Evolutionary conservation across 2,329 filamentous ascomycete species (phyloP).

Genomic region (Drechslerella coelobrocha): DNA sequence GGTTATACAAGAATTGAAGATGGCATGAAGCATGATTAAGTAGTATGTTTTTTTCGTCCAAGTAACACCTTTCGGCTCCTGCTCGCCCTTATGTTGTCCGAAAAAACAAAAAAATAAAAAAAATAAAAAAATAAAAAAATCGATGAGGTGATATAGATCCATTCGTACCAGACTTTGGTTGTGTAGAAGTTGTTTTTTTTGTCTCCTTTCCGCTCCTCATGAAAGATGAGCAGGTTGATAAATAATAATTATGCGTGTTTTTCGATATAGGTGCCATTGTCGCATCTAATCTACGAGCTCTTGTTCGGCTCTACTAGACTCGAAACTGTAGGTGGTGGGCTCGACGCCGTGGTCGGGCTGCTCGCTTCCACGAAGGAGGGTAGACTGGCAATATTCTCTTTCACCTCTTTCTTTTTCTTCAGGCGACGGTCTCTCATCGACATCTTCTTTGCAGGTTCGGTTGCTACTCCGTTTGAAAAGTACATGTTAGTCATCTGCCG

Average conservation of each 20-base stretch:
- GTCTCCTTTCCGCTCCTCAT: too few relatives aligned
- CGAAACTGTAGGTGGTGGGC: constrained; percentile 6
- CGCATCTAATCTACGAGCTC: constrained; percentile 11
- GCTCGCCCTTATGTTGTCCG: too few relatives aligned
- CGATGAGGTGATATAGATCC: too few relatives aligned
- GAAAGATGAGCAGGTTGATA: too few relatives aligned
- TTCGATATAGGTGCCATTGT: not conserved
- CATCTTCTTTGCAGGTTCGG: constrained; percentile 47
- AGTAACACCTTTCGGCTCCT: too few relatives aligned
- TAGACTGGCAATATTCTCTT: constrained; percentile 26
- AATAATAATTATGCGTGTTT: too few relatives aligned
- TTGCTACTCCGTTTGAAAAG: constrained; percentile 15
- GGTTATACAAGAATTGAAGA: too few relatives aligned
- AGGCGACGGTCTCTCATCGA: constrained; percentile 47
- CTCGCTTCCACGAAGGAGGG: constrained; percentile 41
- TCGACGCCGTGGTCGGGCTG: constrained; percentile 29
- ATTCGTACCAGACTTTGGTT: too few relatives aligned
- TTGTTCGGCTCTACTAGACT: constrained; percentile 31
- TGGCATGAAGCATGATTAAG: too few relatives aligned
- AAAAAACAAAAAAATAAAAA: constrained; percentile 3
- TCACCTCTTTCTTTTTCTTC: constrained; percentile 47
- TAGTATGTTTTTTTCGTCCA: too few relatives aligned
- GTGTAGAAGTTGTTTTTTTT: too few relatives aligned
- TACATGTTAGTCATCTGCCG: not conserved
- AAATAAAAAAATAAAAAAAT: not conserved